Percentiles rank a stretch among this genome's conserved stretches.
Conservation (phyloP, 108 stramenopile genomes). For the Cyclotella baltica region DNA sequence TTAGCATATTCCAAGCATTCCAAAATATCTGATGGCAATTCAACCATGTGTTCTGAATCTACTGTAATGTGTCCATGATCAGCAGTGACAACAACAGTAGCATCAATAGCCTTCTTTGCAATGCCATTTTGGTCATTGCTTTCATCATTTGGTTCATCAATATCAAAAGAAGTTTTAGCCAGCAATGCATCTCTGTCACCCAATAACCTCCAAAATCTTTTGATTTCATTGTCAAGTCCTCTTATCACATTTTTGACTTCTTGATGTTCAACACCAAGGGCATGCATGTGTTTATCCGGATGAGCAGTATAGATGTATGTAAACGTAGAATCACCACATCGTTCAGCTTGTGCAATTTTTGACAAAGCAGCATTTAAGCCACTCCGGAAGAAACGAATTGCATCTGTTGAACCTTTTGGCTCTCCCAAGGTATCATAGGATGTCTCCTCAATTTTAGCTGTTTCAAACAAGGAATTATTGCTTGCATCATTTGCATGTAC, state of each 20-base stretch:
- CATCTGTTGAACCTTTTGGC: slow-evolving; percentile 36
- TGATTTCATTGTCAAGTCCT: slow-evolving; percentile 37
- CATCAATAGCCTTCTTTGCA: slow-evolving; percentile 12
- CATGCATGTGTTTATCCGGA: slow-evolving; percentile 52
- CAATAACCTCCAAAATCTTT: slow-evolving; percentile 42
- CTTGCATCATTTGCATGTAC: neutral
- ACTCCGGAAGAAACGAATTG: slow-evolving; percentile 33
- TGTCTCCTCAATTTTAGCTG: slow-evolving; percentile 47
- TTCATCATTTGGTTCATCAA: neutral
- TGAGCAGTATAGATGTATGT: slow-evolving; percentile 48
- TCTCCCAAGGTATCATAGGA: slow-evolving; percentile 40
- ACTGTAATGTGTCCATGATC: slow-evolving; percentile 51
- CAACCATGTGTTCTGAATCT: slow-evolving; percentile 32
- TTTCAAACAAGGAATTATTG: slow-evolving; percentile 29
- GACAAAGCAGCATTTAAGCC: slow-evolving; percentile 32
- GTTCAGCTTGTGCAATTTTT: slow-evolving; percentile 34
- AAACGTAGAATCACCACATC: slow-evolving; percentile 19
- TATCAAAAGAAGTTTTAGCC: slow-evolving; percentile 10
- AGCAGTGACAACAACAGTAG: slow-evolving; percentile 34
- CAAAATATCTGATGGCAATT: slow-evolving; percentile 21
- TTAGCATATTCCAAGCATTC: slow-evolving; percentile 38
- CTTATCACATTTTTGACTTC: slow-evolving; percentile 37
- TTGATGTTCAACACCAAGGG: slow-evolving; percentile 44
- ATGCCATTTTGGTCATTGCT: neutral
- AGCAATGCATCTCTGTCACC: slow-evolving; percentile 30